Base-by-base conservation (phyloP, 257 asterid species). In the Lavandula angustifolia region DNA sequence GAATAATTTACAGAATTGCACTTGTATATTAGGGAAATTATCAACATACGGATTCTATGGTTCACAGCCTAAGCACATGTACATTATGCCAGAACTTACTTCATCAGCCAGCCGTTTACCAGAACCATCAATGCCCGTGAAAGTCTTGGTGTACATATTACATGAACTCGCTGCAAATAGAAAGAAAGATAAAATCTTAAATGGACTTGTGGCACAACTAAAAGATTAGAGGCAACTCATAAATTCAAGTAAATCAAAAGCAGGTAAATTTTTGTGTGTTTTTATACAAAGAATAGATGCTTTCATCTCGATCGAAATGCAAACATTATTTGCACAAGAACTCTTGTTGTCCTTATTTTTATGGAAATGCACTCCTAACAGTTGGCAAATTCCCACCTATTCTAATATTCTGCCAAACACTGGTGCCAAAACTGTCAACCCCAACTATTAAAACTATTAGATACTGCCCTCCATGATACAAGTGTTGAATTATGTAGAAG, bases 81-180 rank as follows among this genome's bases (percentile, higher is more conserved):
- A 61, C 42, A 54, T 44, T 31, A 46, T 54, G 42, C 62, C 9
- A 48, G 22, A 65, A 76, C 95, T 83, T 84, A 92, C 95, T 87
- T 92, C 99, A 70, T 89, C 92, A 31, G 96, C 99, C 77, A 92
- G 83, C 60, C 97, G 82, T 77, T 83, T 82, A 63, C 96, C 97
- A 57, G 97, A 82, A 57, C 84, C 97, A 69, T 85, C 95, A 73
- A 90, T 85, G 67, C 99, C 99, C 3, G 89, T 63, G 82, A 92
- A 90, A 16, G 99, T 89, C 79, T 87, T 92, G 31, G 88, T 81
- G 78, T 81, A 92, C 65, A 70, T 81, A 78, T 92, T 92, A 48
- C 87, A 87, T 57, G 97, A 82, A 80, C 97, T 92, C 38, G 89
- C 97, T 94, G 94, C 81, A 76, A 52, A 70, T 22, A 13, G 67